A percentile compares a stretch with the other conserved stretches of the same genome.
Conservation (phyloP, 2,329 filamentous ascomycete species). For the Cladosporium austrohemisphaericum region DNA sequence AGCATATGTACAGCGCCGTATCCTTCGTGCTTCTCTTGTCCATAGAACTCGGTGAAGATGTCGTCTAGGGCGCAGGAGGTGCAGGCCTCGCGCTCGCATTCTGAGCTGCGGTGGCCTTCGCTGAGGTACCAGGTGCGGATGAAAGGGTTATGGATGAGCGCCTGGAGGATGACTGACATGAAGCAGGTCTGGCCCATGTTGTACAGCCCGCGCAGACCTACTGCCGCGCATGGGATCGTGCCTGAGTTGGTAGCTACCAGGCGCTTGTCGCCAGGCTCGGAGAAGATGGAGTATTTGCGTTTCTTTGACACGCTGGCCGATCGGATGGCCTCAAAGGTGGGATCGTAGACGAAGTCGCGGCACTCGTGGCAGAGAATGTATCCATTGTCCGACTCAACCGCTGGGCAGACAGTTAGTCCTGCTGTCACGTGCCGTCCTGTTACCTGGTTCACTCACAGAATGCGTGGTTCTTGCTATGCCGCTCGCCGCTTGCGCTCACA, state of each 20-base stretch:
- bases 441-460: constrained; percentile 55
- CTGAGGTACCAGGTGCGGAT: constrained; percentile 88
- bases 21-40: constrained; percentile 76
- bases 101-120: constrained; percentile 76
- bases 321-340: constrained; percentile 71
- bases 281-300: constrained; percentile 57
- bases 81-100: constrained; percentile 61
- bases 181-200: constrained; percentile 99
- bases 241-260: constrained; percentile 77
- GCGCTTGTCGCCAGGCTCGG: constrained; percentile 64
- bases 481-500: constrained; percentile 63
- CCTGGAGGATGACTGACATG: constrained; percentile 93
- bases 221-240: constrained; percentile 76
- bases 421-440: background rate
- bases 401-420: constrained; percentile 43
- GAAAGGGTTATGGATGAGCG: constrained; percentile 87
- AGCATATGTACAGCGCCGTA: constrained; percentile 89
- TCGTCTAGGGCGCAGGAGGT: constrained; percentile 60
- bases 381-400: constrained; percentile 73
- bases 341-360: constrained; percentile 78
- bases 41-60: constrained; percentile 61
- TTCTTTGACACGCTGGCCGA: constrained; percentile 58
- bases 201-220: constrained; percentile 85
- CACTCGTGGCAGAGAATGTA: constrained; percentile 77
- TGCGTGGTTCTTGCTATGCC: constrained; percentile 69